Conservation (phyloP, 2,329 filamentous ascomycete genomes). For the Orbilia quercus region DNA sequence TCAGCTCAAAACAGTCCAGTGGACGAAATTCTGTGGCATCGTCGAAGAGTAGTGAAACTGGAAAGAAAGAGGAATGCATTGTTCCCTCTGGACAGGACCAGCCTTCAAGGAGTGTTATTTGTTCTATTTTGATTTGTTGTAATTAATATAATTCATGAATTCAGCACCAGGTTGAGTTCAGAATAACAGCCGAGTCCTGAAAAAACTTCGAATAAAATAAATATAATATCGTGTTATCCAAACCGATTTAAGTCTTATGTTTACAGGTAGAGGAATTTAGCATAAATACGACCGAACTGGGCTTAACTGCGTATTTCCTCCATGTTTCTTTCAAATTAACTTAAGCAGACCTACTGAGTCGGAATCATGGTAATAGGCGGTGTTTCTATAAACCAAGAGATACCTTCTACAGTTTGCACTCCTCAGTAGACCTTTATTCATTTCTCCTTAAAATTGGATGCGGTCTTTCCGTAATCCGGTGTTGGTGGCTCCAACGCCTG, state of each 20-base stretch:
- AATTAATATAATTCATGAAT: neutral
- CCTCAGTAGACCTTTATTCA: neutral
- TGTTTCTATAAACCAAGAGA: no score
- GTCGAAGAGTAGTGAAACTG: conserved; percentile 30
- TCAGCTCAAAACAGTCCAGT: conserved; percentile 18
- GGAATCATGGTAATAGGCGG: no score
- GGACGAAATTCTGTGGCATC: neutral
- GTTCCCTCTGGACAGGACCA: conserved; percentile 12
- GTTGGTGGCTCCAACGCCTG: conserved; percentile 16
- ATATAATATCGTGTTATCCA: conserved; percentile 7
- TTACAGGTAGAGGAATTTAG: neutral
- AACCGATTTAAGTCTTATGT: neutral
- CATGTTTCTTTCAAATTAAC: no score
- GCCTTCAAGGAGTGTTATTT: neutral
- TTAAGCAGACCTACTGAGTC: no score
- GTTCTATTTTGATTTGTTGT: conserved; percentile 31
- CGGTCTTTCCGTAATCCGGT: conserved; percentile 5
- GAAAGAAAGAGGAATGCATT: conserved; percentile 40
- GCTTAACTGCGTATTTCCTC: no score
- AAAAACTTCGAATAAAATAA: no score
- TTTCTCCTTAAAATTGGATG: neutral
- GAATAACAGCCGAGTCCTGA: conserved; percentile 3
- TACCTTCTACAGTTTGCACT: neutral
- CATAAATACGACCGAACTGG: no score
- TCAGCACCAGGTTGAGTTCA: neutral